Conservation (phyloP, 202 grass and related monocot genomes). For the Digitaria exilis region DNA sequence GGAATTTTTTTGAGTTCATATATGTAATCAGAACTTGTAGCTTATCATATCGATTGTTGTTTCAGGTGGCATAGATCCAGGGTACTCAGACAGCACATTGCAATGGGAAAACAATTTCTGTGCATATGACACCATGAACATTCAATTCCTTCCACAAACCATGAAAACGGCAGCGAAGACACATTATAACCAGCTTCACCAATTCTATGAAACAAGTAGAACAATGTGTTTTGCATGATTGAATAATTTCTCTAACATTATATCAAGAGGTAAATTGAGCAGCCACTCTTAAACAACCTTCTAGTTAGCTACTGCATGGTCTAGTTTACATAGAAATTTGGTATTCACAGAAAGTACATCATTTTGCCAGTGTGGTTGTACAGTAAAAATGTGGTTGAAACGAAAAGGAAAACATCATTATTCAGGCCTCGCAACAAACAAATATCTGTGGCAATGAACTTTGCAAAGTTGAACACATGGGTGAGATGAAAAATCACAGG, state of each 20-base stretch:
- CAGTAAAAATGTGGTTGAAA: background rate
- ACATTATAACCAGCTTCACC: too few species aligned
- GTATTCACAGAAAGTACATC: background rate
- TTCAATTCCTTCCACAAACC: too few species aligned
- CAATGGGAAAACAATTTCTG: constrained; percentile 1
- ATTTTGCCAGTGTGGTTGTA: background rate
- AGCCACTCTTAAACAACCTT: too few species aligned
- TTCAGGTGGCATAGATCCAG: constrained; percentile 14
- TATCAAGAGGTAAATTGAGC: too few species aligned
- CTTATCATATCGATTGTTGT: constrained; percentile 14
- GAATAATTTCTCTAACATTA: too few species aligned
- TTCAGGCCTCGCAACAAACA: constrained; percentile 6
- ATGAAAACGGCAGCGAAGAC: too few species aligned
- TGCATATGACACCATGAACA: constrained; percentile 5
- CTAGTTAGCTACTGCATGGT: background rate
- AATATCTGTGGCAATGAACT: constrained; percentile 12
- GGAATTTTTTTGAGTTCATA: background rate
- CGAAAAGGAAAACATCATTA: background rate
- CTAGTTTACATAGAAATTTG: background rate
- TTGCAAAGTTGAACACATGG: background rate
- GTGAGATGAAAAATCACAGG: background rate
- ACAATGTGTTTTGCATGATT: too few species aligned
- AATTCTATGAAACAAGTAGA: too few species aligned
- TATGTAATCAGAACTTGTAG: background rate
- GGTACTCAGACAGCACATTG: constrained; percentile 31